phyloP scores from a whole-genome alignment of 2,329 filamentous ascomycete genomes.

The Trichoderma simmonsii region DNA sequence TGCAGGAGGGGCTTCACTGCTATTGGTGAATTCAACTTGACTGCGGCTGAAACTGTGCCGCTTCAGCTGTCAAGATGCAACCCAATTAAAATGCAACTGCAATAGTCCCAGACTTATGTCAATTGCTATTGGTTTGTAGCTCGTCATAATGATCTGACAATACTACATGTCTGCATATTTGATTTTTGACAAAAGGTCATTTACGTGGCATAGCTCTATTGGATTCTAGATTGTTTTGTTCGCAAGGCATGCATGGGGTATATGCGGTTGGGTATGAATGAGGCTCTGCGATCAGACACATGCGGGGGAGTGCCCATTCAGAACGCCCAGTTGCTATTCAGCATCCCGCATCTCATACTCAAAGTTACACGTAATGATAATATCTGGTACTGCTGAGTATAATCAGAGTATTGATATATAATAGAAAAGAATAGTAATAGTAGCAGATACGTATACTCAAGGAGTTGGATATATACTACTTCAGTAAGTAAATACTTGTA shows the following conservation, averaged over 20 bases:
- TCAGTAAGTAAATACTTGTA: too few relatives aligned
- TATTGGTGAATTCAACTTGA: not conserved
- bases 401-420: conserved; percentile 43
- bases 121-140: not conserved
- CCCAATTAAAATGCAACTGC: not conserved
- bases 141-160: not conserved
- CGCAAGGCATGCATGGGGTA: not conserved
- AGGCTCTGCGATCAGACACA: not conserved
- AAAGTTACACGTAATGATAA: not conserved
- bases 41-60: not conserved
- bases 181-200: not conserved
- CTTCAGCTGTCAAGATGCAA: not conserved
- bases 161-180: not conserved
- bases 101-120: not conserved
- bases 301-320: not conserved
- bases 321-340: not conserved
- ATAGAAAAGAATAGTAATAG: not conserved
- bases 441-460: too few relatives aligned
- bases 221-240: not conserved
- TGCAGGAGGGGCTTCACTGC: not conserved
- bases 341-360: not conserved
- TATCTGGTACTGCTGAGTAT: not conserved
- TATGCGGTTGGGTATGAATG: not conserved
- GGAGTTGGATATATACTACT: too few relatives aligned
- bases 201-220: not conserved